Conservation (phyloP, 495 filamentous ascomycete species). For the Penicillium canariense region DNA sequence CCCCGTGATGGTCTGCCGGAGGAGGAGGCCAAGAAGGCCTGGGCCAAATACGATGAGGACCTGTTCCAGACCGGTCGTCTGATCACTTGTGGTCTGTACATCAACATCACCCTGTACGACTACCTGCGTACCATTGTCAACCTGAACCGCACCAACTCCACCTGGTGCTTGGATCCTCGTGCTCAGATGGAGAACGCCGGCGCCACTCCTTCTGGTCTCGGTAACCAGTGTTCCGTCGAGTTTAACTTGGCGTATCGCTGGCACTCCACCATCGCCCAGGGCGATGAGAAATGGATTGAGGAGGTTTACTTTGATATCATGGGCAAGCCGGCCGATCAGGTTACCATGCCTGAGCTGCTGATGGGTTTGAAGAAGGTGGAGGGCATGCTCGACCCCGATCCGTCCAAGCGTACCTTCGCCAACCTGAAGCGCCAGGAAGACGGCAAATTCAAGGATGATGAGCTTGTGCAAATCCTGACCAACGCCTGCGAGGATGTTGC, state of each 20-base stretch:
- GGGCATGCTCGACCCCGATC: conserved; percentile 47
- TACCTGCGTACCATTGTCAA: conserved; percentile 86
- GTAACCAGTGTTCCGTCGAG: conserved; percentile 69
- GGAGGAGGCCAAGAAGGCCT: conserved; percentile 55
- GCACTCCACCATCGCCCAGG: conserved; percentile 62
- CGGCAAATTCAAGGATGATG: conserved; percentile 61
- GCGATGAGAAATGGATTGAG: conserved; percentile 66
- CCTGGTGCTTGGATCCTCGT: conserved; percentile 66
- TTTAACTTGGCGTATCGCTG: conserved; percentile 74
- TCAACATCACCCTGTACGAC: conserved; percentile 79
- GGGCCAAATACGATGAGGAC: conserved; percentile 75
- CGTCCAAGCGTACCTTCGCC: conserved; percentile 57
- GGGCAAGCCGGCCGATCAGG: conserved; percentile 54
- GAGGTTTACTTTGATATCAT: conserved; percentile 53
- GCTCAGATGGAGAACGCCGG: conserved; percentile 49
- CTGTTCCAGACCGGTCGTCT: conserved; percentile 80
- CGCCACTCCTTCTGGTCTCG: conserved; percentile 61
- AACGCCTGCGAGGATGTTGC: conserved; percentile 60
- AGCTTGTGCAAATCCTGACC: conserved; percentile 59
- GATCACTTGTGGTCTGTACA: conserved; percentile 77
- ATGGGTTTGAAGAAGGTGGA: conserved; percentile 53
- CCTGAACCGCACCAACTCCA: conserved; percentile 70
- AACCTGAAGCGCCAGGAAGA: conserved; percentile 51
- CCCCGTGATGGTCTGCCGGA: conserved; percentile 47
- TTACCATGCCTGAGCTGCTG: conserved; percentile 51